These are phyloP conservation scores for Claviceps monticola DNA, from an alignment of 2,329 filamentous ascomycete species.

Conservation along the genomic window DNA sequence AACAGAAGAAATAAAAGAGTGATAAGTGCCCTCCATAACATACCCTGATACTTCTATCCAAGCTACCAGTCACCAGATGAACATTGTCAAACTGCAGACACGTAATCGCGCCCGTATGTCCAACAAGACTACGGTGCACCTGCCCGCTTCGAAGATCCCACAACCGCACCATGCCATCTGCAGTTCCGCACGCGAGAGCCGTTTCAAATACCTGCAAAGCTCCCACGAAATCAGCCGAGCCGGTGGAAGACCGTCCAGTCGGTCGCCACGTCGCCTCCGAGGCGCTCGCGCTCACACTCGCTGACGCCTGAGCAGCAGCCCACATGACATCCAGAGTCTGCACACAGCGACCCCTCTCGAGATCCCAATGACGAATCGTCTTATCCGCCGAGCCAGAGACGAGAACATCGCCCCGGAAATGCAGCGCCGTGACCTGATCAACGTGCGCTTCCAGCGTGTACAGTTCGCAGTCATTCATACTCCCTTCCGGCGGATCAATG, in stretches of 20 bases:
- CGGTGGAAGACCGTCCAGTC: conserved; percentile 44
- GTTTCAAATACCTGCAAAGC: conserved; percentile 93
- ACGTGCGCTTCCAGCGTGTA: conserved; percentile 82
- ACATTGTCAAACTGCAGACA: conserved; percentile 93
- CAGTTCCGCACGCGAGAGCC: conserved; percentile 87
- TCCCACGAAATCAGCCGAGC: conserved; percentile 81
- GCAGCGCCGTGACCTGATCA: conserved; percentile 83
- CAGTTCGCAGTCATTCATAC: conserved; percentile 80
- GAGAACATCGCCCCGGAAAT: conserved; percentile 78
- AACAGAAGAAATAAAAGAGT: too few relatives aligned
- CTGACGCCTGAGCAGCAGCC: conserved; percentile 83
- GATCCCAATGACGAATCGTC: conserved; percentile 92
- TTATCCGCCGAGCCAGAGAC: conserved; percentile 96
- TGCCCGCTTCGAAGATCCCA: conserved; percentile 96
- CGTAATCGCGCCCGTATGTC: conserved; percentile 89
- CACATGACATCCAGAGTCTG: conserved; percentile 96
- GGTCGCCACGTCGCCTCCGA: conserved; percentile 59
- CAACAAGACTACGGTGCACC: conserved; percentile 90
- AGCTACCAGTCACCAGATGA: conserved; percentile 82
- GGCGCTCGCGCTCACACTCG: conserved; percentile 49
- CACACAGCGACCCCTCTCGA: conserved; percentile 92
- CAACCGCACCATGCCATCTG: conserved; percentile 89
- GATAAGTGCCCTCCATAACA: conserved; percentile 24
- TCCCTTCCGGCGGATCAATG: conserved; percentile 59
- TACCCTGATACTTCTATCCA: conserved; percentile 88